These are phyloP conservation scores for Ceratorhiza oryzae-sativae DNA, from an alignment of 1,284 basidiomycete genomes.

Conservation along the genomic window DNA sequence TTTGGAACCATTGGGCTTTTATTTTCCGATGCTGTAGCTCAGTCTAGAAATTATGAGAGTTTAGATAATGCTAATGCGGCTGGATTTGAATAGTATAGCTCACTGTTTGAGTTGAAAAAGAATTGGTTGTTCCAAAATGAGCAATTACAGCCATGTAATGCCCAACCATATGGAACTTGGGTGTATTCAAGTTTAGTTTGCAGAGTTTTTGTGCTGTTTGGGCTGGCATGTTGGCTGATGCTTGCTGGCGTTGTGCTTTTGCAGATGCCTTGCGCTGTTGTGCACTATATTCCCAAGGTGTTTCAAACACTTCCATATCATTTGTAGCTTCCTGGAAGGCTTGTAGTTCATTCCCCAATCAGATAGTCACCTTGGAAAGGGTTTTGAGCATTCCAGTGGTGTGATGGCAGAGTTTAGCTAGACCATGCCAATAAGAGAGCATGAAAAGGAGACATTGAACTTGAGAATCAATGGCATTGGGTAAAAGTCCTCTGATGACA, in stretches of 20 bases:
- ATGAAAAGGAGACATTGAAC: slow-evolving; percentile 1
- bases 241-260: neutral
- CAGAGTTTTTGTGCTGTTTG: neutral
- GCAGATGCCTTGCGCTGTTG: slow-evolving; percentile 4
- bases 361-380: slow-evolving; percentile 40
- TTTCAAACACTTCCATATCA: slow-evolving; percentile 46
- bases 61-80: neutral
- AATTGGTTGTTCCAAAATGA: slow-evolving; percentile 51
- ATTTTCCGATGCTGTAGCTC: slow-evolving; percentile 43
- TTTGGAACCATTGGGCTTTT: slow-evolving; percentile 43
- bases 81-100: neutral
- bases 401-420: slow-evolving; percentile 11
- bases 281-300: slow-evolving; percentile 46
- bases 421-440: neutral
- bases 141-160: slow-evolving; percentile 50
- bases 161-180: slow-evolving; percentile 51
- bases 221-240: neutral
- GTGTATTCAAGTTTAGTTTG: slow-evolving; percentile 48
- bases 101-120: slow-evolving; percentile 50
- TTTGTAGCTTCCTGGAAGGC: slow-evolving; percentile 45
- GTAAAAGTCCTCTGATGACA: slow-evolving; percentile 51
- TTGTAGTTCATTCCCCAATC: slow-evolving; percentile 43
- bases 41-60: slow-evolving; percentile 15
- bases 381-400: neutral
- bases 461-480: slow-evolving; percentile 23